Conservation (phyloP, 1,139 yeast genomes). For the Taiozyma sp. region DNA sequence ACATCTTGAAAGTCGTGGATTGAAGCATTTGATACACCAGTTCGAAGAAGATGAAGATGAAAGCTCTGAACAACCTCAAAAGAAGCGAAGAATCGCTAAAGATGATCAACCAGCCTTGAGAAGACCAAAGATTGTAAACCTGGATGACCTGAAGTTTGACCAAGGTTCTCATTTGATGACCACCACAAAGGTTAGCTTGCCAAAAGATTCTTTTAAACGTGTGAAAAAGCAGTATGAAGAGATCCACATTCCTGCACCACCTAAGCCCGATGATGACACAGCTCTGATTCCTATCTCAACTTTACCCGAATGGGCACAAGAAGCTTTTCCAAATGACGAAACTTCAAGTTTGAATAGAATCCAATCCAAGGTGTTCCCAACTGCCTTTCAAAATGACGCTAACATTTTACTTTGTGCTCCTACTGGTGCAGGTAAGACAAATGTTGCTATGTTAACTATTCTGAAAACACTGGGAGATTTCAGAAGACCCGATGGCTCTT, state of each 20-base stretch:
- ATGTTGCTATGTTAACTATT: conserved; percentile 83
- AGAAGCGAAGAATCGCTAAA: conserved; percentile 18
- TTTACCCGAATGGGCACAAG: conserved; percentile 79
- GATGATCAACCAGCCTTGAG: conserved; percentile 19
- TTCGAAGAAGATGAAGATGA: conserved; percentile 17
- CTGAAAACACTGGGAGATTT: conserved; percentile 56
- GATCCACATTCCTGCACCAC: conserved; percentile 81
- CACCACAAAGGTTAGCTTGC: conserved; percentile 62
- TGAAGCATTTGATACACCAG: conserved; percentile 25
- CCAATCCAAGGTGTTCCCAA: conserved; percentile 79
- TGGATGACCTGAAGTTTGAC: conserved; percentile 61
- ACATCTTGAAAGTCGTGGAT: conserved; percentile 31
- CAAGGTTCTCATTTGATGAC: conserved; percentile 72
- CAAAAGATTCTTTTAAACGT: conserved; percentile 79
- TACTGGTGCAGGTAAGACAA: conserved; percentile 98
- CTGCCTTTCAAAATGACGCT: conserved; percentile 65
- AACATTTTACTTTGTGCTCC: conserved; percentile 92
- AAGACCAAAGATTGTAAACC: conserved; percentile 55
- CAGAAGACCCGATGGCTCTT: conserved; percentile 42
- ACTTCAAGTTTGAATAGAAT: conserved; percentile 69
- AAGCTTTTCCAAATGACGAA: conserved; percentile 68
- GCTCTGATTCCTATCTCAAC: conserved; percentile 55
- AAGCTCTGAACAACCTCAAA: conserved; percentile 17
- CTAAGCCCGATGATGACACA: conserved; percentile 36
- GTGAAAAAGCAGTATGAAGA: conserved; percentile 76